Evolutionary conservation across 805 yeast genomes (phyloP), one percentile per base, ranked within the genome.

Genomic region (Isabelozyma rhagii): DNA sequence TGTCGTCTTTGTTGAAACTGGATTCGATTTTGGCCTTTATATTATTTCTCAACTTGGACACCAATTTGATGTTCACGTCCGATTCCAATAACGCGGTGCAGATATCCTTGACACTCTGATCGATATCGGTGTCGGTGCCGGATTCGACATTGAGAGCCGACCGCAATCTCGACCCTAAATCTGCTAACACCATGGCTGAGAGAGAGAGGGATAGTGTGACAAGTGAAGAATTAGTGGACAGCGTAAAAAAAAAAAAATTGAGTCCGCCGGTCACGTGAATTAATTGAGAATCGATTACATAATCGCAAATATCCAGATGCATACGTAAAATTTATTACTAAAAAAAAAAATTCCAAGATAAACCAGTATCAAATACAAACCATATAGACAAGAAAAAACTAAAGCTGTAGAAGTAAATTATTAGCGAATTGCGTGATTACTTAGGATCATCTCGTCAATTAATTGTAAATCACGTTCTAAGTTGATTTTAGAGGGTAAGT

Each of bases 31-130:
- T 67, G 10, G 56, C 43, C 46, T 63, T 61, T 47, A 74, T 71
- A 57, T 86, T 84, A 56, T 81, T 86, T 62, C 97, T 80, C 53
- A 93, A 72, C 54, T 78, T 79, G 39, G 89, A 83, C 28, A 93
- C 99, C 44, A 93, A 76, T 57, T 81, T 82, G 63, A 94, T 84
- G 62, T 94, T 94, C 21, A 93, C 98, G 68, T 93, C 99, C n/a
- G 94, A 80, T 68, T 92, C 97, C 50, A 94, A 74, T 50, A 93
- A 78, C 0, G 99, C 99, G 51, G 88, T 85, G 51, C 96, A 89
- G 46, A 93, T 85, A 59, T 88, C 96, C 66, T 93, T 93, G 58
- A 94, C 72, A 85, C 92, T 81, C 31, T 60, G 51, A 41, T 64
- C 65, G 42, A 74, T 64, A 47, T 74, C 79, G 34, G 62, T 64